Conservation (phyloP, 306 rosid species). For the Quercus cerris region DNA sequence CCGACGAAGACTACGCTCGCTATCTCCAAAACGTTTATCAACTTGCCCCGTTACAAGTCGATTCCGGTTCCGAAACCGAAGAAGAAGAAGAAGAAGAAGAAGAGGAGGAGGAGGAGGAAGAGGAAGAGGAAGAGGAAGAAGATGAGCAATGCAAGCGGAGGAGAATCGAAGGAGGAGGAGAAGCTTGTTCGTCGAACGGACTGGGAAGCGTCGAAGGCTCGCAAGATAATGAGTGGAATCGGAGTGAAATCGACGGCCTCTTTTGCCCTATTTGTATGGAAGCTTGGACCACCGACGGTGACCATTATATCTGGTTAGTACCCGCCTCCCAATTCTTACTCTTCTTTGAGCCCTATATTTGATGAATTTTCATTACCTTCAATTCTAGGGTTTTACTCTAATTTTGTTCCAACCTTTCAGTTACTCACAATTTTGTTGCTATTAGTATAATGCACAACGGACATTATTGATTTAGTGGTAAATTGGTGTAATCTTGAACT, state of each 20-base stretch:
- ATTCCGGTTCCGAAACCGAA: slow-evolving; percentile 1
- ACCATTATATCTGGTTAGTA: slow-evolving; percentile 30
- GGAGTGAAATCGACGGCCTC: slow-evolving; percentile 56
- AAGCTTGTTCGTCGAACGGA: slow-evolving; percentile 30
- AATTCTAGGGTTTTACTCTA: background rate
- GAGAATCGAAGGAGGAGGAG: slow-evolving; percentile 42
- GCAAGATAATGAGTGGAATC: slow-evolving; percentile 50
- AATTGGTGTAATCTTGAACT: background rate
- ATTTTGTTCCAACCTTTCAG: background rate
- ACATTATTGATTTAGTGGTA: background rate
- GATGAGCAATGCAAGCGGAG: slow-evolving; percentile 54
- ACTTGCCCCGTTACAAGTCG: too few species aligned
- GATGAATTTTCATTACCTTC: too few species aligned
- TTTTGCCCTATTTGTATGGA: slow-evolving; percentile 89
- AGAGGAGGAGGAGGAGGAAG: slow-evolving; percentile 16
- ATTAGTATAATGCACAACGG: background rate
- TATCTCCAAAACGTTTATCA: background rate
- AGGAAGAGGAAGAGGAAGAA: slow-evolving; percentile 18
- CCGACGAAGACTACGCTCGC: background rate
- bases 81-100: background rate
- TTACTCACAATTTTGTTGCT: background rate
- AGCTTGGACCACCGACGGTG: slow-evolving; percentile 64
- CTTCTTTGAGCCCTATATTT: too few species aligned
- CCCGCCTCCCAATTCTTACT: too few species aligned
- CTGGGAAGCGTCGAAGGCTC: slow-evolving; percentile 27